Percentiles rank a stretch among this genome's conserved stretches.
phyloP scores from a whole-genome alignment of 768 basidiomycete species.

The Phylloporus sp. region DNA sequence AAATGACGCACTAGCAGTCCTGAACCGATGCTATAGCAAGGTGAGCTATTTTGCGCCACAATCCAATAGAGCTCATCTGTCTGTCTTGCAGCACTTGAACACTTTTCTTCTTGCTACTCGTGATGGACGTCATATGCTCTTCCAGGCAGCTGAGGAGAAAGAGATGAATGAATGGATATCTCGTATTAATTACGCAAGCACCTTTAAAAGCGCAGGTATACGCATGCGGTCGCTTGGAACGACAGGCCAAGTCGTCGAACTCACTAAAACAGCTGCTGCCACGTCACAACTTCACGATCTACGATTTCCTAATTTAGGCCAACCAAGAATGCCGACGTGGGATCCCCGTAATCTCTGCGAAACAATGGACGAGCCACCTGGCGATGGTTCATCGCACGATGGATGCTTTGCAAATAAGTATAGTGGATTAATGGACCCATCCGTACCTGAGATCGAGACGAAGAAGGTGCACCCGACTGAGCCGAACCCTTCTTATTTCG shows the following conservation, averaged over 20 bases:
- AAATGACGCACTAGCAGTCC: conserved; percentile 72
- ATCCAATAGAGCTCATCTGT: conserved; percentile 2
- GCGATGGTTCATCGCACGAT: conserved; percentile 19
- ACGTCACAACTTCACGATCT: conserved; percentile 75
- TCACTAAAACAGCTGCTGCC: conserved; percentile 83
- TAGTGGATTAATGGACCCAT: conserved; percentile 26
- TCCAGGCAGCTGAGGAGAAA: conserved; percentile 62
- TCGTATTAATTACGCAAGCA: conserved; percentile 88
- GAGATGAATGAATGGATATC: conserved; percentile 91
- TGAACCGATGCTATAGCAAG: conserved; percentile 72
- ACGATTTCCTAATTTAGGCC: conserved; percentile 32
- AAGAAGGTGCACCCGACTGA: conserved; percentile 17
- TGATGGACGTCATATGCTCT: conserved; percentile 74
- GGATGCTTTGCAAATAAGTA: conserved; percentile 30
- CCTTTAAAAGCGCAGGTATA: conserved; percentile 82
- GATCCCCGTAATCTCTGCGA: conserved; percentile 37
- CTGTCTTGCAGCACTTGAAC: conserved; percentile 44
- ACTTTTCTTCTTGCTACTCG: conserved; percentile 75
- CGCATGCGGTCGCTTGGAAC: conserved; percentile 73
- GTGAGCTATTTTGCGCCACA: conserved; percentile 36
- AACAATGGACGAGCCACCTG: conserved; percentile 33
- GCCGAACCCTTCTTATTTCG: conserved; percentile 27
- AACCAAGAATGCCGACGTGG: conserved; percentile 35
- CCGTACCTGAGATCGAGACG: conserved; percentile 51
- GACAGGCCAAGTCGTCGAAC: conserved; percentile 62